These are phyloP conservation scores for Pseudopyricularia cyperi DNA, from an alignment of 2,329 filamentous ascomycete species.

Conservation along the genomic window DNA sequence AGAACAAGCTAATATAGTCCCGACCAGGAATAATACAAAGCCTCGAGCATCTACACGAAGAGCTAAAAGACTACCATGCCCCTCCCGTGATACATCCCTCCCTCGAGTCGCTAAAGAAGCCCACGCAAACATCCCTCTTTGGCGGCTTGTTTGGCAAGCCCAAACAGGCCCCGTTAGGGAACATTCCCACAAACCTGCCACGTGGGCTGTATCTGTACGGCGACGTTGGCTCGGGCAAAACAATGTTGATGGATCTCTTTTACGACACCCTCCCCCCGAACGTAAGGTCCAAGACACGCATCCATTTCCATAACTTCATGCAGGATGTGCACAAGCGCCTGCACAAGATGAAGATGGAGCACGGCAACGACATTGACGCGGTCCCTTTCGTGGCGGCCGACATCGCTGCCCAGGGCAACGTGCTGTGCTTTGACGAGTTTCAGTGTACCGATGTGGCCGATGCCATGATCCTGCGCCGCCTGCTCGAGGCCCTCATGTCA, in stretches of 20 bases:
- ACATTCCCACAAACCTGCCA: slow-evolving; percentile 62
- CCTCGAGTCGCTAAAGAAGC: slow-evolving; percentile 49
- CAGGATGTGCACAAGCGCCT: slow-evolving; percentile 88
- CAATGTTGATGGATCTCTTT: slow-evolving; percentile 98
- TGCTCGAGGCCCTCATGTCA: slow-evolving; percentile 85
- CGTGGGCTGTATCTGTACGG: slow-evolving; percentile 90
- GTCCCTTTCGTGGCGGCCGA: slow-evolving; percentile 90
- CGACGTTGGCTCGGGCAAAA: slow-evolving; percentile 95
- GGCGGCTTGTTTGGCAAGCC: slow-evolving; percentile 42
- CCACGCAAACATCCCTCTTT: slow-evolving; percentile 40
- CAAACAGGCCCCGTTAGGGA: slow-evolving; percentile 4
- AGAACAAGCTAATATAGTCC: neutral
- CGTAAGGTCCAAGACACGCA: slow-evolving; percentile 73
- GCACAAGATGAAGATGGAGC: slow-evolving; percentile 77
- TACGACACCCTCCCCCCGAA: slow-evolving; percentile 79
- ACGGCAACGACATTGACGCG: slow-evolving; percentile 81
- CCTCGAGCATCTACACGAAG: slow-evolving; percentile 79
- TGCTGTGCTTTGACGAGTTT: slow-evolving; percentile 97
- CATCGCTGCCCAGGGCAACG: slow-evolving; percentile 71
- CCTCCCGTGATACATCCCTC: slow-evolving; percentile 65
- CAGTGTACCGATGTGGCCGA: slow-evolving; percentile 97
- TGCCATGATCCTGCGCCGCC: slow-evolving; percentile 85
- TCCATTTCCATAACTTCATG: slow-evolving; percentile 99
- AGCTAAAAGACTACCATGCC: slow-evolving; percentile 60
- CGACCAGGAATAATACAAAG: slow-evolving; percentile 70